These are phyloP conservation scores for Pisolithus orientalis DNA, from an alignment of 768 basidiomycete genomes.

Conservation along the genomic window DNA sequence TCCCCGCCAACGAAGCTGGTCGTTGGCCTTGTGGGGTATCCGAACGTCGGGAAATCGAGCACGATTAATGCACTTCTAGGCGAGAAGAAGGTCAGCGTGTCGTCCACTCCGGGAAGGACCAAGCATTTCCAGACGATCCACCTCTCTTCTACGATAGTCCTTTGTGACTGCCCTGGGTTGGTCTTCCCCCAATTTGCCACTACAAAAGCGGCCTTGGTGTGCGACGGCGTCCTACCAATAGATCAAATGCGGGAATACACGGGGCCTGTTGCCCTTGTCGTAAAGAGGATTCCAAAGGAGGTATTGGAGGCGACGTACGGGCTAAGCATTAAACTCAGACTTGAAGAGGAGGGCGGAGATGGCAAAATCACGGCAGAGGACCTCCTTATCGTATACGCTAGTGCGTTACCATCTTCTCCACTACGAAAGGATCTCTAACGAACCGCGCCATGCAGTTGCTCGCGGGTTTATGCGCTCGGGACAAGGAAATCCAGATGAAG, in stretches of 20 bases:
- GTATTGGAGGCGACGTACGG: slow-evolving; percentile 92
- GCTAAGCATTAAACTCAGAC: slow-evolving; percentile 57
- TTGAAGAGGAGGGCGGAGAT: slow-evolving; percentile 79
- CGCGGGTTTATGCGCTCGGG: slow-evolving; percentile 90
- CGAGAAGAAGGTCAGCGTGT: slow-evolving; percentile 97
- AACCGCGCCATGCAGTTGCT: slow-evolving; percentile 55
- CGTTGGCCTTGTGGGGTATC: slow-evolving; percentile 94
- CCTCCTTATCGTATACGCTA: slow-evolving; percentile 84
- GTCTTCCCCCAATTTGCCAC: slow-evolving; percentile 99
- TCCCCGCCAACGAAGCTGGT: slow-evolving; percentile 57
- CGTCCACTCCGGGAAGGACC: slow-evolving; percentile 95
- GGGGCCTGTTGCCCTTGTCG: slow-evolving; percentile 75
- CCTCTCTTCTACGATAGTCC: slow-evolving; percentile 76
- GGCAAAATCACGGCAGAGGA: slow-evolving; percentile 70
- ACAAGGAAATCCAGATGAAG: slow-evolving; percentile 96
- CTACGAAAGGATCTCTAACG: slow-evolving; percentile 3
- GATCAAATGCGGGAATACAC: slow-evolving; percentile 95
- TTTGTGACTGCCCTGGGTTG: slow-evolving; percentile 97
- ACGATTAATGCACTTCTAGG: slow-evolving; percentile 96
- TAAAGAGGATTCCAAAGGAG: slow-evolving; percentile 69
- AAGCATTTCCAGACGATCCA: slow-evolving; percentile 99
- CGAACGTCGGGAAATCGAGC: slow-evolving; percentile 97
- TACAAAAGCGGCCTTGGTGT: slow-evolving; percentile 92
- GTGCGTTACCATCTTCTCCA: slow-evolving; percentile 44
- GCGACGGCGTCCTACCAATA: slow-evolving; percentile 94